Conservation (phyloP, 345 rosid genomes). For the Citrus unshiu region DNA sequence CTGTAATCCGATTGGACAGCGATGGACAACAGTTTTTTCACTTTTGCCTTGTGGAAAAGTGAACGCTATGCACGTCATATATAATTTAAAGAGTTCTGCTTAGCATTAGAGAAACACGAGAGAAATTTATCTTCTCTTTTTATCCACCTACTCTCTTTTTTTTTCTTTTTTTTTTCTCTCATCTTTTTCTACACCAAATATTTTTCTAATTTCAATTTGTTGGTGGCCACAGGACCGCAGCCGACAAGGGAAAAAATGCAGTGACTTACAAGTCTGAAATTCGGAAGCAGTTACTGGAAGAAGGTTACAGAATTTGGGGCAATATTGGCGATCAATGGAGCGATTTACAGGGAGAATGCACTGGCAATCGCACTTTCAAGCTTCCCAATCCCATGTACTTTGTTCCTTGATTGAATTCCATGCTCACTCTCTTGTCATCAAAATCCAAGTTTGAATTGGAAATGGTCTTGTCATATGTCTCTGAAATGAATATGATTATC, state of each 20-base stretch:
- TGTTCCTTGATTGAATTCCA: constrained; percentile 38
- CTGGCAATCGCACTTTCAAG: constrained; percentile 74
- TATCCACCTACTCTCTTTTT: fast-evolving
- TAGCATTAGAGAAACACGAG: fast-evolving
- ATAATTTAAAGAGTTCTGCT: too few species aligned
- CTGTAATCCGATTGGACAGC: too few species aligned
- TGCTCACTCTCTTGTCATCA: neutral
- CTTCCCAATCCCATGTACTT: constrained; percentile 91
- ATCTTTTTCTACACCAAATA: too few species aligned
- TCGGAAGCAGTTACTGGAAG: constrained; percentile 47
- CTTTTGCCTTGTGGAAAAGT: too few species aligned
- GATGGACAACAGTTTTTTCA: too few species aligned
- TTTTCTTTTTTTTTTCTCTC: too few species aligned
- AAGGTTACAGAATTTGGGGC: constrained; percentile 82
- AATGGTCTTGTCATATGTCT: neutral
- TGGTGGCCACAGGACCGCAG: constrained; percentile 32
- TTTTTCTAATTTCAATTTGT: too few species aligned
- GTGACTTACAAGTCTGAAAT: constrained; percentile 52
- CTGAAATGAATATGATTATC: neutral
- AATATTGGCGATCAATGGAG: constrained; percentile 93
- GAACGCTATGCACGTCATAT: too few species aligned
- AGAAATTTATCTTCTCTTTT: too few species aligned
- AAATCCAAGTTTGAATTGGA: neutral
- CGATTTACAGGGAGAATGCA: constrained; percentile 63
- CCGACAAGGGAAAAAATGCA: constrained; percentile 49